Conservation (phyloP, 345 rosid species). For the Microthlaspi erraticum region DNA sequence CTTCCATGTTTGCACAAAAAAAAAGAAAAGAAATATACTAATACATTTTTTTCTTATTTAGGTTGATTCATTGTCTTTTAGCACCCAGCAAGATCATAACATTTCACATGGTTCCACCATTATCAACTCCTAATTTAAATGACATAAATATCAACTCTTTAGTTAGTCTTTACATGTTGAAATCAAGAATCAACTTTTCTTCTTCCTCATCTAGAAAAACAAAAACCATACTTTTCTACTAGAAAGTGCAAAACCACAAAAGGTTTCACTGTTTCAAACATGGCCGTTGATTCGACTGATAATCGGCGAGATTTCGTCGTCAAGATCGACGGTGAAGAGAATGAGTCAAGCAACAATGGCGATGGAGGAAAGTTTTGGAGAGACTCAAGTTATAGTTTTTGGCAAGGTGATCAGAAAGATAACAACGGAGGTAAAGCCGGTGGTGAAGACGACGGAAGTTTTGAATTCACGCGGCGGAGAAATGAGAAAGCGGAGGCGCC, state of each 20-base stretch:
- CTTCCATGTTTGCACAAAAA: slow-evolving; percentile 16
- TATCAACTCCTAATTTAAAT: slow-evolving; percentile 14
- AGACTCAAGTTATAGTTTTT: slow-evolving; percentile 64
- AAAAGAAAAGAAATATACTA: not conserved
- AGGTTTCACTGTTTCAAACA: not conserved
- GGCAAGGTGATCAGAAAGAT: slow-evolving; percentile 41
- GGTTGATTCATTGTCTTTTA: slow-evolving; percentile 30
- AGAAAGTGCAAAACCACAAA: slow-evolving; percentile 7
- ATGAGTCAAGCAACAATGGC: slow-evolving; percentile 22
- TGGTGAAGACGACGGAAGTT: slow-evolving; percentile 38
- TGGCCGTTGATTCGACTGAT: slow-evolving; percentile 52
- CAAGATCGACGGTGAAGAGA: slow-evolving; percentile 45
- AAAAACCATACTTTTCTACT: not conserved
- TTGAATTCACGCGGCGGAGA: slow-evolving; percentile 44
- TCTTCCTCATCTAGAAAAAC: not conserved
- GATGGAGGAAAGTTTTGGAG: slow-evolving; percentile 57
- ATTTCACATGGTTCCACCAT: slow-evolving; percentile 36
- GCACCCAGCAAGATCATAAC: slow-evolving; percentile 31
- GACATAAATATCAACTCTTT: slow-evolving; percentile 4
- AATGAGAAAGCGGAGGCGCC: slow-evolving; percentile 29
- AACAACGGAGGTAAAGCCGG: slow-evolving; percentile 29
- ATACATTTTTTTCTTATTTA: slow-evolving; percentile 25
- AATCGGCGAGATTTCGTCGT: slow-evolving; percentile 47
- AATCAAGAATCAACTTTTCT: slow-evolving; percentile 36
- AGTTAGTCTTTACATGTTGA: slow-evolving; percentile 2